These are phyloP conservation scores for Quercus robur DNA, from an alignment of 306 rosid species.

Conservation along the genomic window DNA sequence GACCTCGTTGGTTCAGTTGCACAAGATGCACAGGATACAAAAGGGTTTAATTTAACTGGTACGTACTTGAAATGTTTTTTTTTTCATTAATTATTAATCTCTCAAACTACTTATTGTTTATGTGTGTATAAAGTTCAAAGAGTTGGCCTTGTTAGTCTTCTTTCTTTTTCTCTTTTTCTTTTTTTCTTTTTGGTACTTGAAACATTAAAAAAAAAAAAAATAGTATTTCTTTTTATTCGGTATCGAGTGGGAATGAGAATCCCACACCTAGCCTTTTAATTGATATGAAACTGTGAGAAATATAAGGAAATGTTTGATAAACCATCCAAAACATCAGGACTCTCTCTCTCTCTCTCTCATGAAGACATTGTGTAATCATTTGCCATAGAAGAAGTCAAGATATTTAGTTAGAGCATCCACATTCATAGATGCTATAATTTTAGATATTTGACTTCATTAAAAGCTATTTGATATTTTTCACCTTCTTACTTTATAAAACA, in stretches of 20 bases:
- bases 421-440: too few relatives aligned
- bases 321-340: not conserved
- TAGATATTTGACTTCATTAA: too few relatives aligned
- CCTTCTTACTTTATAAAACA: too few relatives aligned
- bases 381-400: too few relatives aligned
- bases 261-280: not conserved
- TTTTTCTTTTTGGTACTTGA: not conserved
- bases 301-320: too few relatives aligned
- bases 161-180: too few relatives aligned
- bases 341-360: not conserved
- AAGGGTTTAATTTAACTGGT: conserved; percentile 47
- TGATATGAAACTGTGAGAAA: too few relatives aligned
- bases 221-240: not conserved
- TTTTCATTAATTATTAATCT: not conserved
- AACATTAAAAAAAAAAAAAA: not conserved
- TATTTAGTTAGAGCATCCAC: too few relatives aligned
- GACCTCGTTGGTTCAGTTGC: conserved; percentile 38
- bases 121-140: too few relatives aligned
- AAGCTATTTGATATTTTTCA: too few relatives aligned
- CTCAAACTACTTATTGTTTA: not conserved
- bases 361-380: not conserved
- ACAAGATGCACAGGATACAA: conserved; percentile 33
- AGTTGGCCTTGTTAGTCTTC: not conserved
- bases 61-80: not conserved
- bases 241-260: not conserved